These are phyloP conservation scores for Rhizopus stolonifer DNA, from an alignment of 371 early-diverging fungal species.

Conservation along the genomic window DNA sequence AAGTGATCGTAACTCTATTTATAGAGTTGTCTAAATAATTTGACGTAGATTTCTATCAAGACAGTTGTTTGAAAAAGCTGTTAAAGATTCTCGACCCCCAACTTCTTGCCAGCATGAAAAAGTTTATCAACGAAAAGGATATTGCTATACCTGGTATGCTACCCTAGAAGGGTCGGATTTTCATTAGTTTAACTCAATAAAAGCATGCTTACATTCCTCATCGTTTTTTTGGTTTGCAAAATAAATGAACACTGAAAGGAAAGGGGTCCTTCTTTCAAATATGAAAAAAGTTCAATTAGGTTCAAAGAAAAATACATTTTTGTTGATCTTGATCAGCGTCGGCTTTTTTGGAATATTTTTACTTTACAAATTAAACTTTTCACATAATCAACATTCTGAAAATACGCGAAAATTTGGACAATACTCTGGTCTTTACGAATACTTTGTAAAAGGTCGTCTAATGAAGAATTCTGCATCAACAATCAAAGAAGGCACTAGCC, in stretches of 20 bases:
- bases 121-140: conserved; percentile 4
- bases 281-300: conserved; percentile 9
- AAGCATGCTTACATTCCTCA: not conserved
- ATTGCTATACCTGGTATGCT: conserved; percentile 3
- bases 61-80: conserved; percentile 30
- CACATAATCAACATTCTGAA: conserved; percentile 9
- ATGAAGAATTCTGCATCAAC: conserved; percentile 7
- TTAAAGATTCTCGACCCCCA: conserved; percentile 21
- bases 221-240: conserved; percentile 2
- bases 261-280: too few species aligned
- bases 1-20: not conserved
- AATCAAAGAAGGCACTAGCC: conserved; percentile 13
- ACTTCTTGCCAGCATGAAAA: conserved; percentile 10
- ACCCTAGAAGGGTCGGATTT: conserved; percentile 9
- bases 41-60: conserved; percentile 26
- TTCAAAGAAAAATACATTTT: conserved; percentile 11
- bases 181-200: not conserved
- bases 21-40: too few species aligned
- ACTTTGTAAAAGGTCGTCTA: not conserved
- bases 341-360: not conserved
- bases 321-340: not conserved
- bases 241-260: too few species aligned
- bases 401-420: conserved; percentile 13
- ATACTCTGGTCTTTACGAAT: not conserved
- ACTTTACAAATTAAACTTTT: conserved; percentile 1